These are phyloP conservation scores for Stephania japonica DNA, from an alignment of 164 flowering plant species.

Conservation along the genomic window DNA sequence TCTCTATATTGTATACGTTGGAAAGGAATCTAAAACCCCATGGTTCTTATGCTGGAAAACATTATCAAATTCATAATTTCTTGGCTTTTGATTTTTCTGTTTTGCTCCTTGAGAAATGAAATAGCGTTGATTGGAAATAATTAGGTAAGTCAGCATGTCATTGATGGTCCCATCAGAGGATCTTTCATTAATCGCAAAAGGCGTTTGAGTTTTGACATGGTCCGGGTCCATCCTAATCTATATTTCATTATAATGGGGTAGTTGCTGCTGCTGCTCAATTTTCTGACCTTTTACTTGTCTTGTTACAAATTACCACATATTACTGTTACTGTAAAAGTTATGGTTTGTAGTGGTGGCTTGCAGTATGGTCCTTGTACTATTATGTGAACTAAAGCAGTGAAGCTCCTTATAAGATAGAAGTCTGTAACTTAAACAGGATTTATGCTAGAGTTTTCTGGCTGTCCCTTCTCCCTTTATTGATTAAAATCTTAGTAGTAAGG, in stretches of 20 bases:
- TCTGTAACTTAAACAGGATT: too few relatives aligned
- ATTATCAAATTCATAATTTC: background rate
- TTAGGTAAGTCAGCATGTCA: background rate
- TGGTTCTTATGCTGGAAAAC: background rate
- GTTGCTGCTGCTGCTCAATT: background rate
- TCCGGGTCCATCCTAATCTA: background rate
- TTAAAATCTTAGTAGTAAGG: too few relatives aligned
- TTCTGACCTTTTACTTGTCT: background rate
- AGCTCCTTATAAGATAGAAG: too few relatives aligned
- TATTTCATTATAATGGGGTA: background rate
- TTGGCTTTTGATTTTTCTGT: background rate
- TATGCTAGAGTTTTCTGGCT: too few relatives aligned
- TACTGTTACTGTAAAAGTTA: background rate
- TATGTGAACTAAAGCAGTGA: background rate
- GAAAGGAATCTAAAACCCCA: background rate
- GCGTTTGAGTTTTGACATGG: background rate
- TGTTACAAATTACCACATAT: background rate
- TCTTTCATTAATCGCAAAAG: background rate
- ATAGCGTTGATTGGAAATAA: background rate
- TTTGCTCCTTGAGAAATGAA: background rate
- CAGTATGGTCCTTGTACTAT: background rate
- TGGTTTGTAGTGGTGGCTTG: background rate
- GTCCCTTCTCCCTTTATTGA: too few relatives aligned
- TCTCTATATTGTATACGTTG: background rate
- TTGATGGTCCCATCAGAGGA: background rate